phyloP scores from a whole-genome alignment of 352 stramenopile species.

The Ochromonadaceae sp. region DNA sequence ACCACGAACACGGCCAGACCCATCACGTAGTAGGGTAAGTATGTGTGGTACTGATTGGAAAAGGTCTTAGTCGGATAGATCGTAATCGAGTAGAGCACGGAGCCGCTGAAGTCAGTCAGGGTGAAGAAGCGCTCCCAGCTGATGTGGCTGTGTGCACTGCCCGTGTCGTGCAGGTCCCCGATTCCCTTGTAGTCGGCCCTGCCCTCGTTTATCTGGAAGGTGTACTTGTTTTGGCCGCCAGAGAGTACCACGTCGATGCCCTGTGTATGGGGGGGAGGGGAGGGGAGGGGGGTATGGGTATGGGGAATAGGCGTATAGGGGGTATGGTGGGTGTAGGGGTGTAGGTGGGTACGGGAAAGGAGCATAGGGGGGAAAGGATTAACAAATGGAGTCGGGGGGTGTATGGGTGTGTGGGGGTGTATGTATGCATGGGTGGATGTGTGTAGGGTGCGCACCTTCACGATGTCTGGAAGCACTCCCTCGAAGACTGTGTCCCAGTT shows the following conservation, averaged over 20 bases:
- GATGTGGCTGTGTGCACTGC: slow-evolving; percentile 8
- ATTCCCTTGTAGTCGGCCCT: slow-evolving; percentile 17
- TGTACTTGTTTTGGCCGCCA: slow-evolving; percentile 19
- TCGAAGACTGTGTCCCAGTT: slow-evolving; percentile 29
- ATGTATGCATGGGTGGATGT: too few species aligned
- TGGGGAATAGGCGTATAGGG: too few species aligned
- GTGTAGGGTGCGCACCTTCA: too few species aligned
- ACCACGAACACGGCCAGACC: slow-evolving; percentile 28
- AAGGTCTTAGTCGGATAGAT: slow-evolving; percentile 30
- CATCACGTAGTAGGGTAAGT: slow-evolving; percentile 24
- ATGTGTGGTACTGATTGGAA: slow-evolving; percentile 27
- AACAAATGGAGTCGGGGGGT: too few species aligned
- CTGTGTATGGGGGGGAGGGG: too few species aligned
- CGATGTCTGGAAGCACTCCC: slow-evolving; percentile 26
- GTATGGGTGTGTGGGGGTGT: too few species aligned
- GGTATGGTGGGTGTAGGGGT: too few species aligned
- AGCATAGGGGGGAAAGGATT: too few species aligned
- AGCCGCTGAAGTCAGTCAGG: slow-evolving; percentile 13
- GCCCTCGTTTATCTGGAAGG: slow-evolving; percentile 30
- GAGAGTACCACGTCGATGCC: slow-evolving; percentile 28
- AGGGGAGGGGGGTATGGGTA: too few species aligned
- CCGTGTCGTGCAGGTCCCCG: slow-evolving; percentile 28
- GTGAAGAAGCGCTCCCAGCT: not conserved
- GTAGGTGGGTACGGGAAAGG: too few species aligned
- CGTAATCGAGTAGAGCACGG: not conserved